Percentiles rank a stretch among this genome's conserved stretches.
Conservation (phyloP, 805 yeast species). For the Yueomyces sp. region DNA sequence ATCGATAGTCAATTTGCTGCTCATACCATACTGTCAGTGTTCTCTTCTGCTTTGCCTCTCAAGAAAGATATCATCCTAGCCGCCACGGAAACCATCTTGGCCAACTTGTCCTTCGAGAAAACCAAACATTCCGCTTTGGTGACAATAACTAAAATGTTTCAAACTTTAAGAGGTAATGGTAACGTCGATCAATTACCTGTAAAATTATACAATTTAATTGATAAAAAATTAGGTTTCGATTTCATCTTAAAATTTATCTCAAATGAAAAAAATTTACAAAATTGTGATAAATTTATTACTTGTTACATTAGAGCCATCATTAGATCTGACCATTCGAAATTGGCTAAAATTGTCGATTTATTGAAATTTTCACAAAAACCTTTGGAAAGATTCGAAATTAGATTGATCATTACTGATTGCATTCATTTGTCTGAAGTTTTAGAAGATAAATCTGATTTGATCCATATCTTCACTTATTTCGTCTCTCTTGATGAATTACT, state of each 20-base stretch:
- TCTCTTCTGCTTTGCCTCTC: conserved; percentile 60
- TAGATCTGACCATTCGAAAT: conserved; percentile 29
- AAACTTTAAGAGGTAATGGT: conserved; percentile 30
- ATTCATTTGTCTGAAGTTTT: conserved; percentile 25
- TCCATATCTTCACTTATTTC: conserved; percentile 29
- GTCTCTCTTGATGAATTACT: conserved; percentile 25
- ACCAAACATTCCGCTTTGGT: conserved; percentile 32
- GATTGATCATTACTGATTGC: conserved; percentile 27
- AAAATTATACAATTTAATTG: conserved; percentile 25
- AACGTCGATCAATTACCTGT: conserved; percentile 29
- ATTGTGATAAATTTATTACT: conserved; percentile 30
- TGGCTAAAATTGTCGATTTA: conserved; percentile 24
- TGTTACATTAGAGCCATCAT: conserved; percentile 31
- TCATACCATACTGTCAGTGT: conserved; percentile 67
- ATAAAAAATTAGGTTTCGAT: conserved; percentile 11
- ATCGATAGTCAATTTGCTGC: conserved; percentile 69
- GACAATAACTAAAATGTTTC: conserved; percentile 35
- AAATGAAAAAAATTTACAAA: conserved; percentile 14
- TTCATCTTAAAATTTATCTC: conserved; percentile 11
- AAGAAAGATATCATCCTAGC: conserved; percentile 40
- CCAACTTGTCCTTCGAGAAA: conserved; percentile 28
- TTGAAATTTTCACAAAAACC: conserved; percentile 17
- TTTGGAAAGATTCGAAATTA: conserved; percentile 26
- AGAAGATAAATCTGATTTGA: conserved; percentile 27
- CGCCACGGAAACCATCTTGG: conserved; percentile 43